Evolutionary conservation across 371 early-diverging fungal species (phyloP), one percentile per base, ranked within the genome.

Genomic region (Mucor lusitanicus): DNA sequence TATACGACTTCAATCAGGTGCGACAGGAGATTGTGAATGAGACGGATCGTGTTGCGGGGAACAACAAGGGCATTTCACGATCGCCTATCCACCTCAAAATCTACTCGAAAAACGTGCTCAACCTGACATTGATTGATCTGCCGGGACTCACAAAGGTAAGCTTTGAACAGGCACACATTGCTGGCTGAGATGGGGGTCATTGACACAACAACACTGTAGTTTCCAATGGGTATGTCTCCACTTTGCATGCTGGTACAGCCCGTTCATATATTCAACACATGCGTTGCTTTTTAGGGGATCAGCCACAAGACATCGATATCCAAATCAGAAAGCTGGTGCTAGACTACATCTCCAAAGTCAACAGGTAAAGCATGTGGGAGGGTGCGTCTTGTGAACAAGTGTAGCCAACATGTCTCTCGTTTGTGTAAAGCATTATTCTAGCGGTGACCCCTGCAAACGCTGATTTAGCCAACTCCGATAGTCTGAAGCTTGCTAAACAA

Each of bases 381-480:
- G 23, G 60, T 60, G 42, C 5, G 15, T 42, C 42, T 35, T 35
- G 6, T 42, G 6, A 19, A 19, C 17, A n/a, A n/a, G 7, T 15
- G 42, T 32, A 30, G 23, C 23, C 54, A 53, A 74, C 55, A 42
- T 44, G 0, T n/a, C 42, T 42, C 17, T 1, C 33, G 17, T 7
- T 3, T 44, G n/a, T 19, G 7, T n/a, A n/a, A 70, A 91, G 96
- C 73, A 89, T 98, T 59, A 96, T 98, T 71, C 85, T 98, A 58
- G 97, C 97, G 8, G 94, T 98, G 39, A 90, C 92, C 57, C 94
- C 97, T 58, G 97, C 96, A 6, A 96, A 94, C 76, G 87, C 90
- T 37, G 98, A 97, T 74, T 83, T 98, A 44, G 93, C 92, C 71
- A 97, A 95, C 77, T 96, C 97, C 54, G 98, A 98, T 81, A 94